Evolutionary conservation across 1,139 yeast species (phyloP).

Genomic region (Chernovozyma aurita): DNA sequence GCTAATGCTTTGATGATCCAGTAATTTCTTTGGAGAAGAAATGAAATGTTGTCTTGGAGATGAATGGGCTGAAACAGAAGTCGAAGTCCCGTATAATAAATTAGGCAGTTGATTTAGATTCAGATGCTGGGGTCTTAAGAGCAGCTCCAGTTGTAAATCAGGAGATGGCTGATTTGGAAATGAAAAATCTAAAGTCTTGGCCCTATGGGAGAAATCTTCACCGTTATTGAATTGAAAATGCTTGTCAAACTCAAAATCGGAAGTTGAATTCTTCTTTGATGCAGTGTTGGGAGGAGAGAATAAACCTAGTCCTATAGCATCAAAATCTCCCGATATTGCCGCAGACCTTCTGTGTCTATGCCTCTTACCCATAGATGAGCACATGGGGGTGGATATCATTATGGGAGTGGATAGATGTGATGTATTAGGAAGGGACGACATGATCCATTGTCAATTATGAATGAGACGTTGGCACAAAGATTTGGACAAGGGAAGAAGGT

Average conservation of each 20-base stretch:
- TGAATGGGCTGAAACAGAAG: conserved; percentile 10
- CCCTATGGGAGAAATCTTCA: conserved; percentile 29
- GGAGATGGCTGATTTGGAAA: conserved; percentile 22
- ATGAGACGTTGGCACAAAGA: too few species aligned
- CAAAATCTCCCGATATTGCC: conserved; percentile 73
- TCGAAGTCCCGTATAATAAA: neutral
- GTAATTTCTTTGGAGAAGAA: conserved; percentile 8
- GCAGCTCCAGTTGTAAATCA: too few species aligned
- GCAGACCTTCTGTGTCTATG: conserved; percentile 70
- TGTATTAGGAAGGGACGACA: conserved; percentile 13
- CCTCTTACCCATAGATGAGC: conserved; percentile 30
- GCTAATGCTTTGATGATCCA: conserved; percentile 10
- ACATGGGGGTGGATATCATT: neutral
- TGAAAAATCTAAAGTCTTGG: conserved; percentile 19
- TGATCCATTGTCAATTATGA: too few species aligned
- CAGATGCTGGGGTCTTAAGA: too few species aligned
- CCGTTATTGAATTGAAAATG: conserved; percentile 30
- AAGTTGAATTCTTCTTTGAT: conserved; percentile 5
- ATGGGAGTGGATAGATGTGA: conserved; percentile 12
- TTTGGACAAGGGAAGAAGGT: too few species aligned
- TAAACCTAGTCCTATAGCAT: conserved; percentile 39
- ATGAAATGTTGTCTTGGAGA: conserved; percentile 15
- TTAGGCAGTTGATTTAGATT: too few species aligned
- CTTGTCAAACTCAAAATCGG: too few species aligned
- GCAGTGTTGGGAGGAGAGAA: conserved; percentile 22